Base-by-base conservation (phyloP, 371 early-diverging fungal genomes). In the Encephalitozoon romaleae region DNA sequence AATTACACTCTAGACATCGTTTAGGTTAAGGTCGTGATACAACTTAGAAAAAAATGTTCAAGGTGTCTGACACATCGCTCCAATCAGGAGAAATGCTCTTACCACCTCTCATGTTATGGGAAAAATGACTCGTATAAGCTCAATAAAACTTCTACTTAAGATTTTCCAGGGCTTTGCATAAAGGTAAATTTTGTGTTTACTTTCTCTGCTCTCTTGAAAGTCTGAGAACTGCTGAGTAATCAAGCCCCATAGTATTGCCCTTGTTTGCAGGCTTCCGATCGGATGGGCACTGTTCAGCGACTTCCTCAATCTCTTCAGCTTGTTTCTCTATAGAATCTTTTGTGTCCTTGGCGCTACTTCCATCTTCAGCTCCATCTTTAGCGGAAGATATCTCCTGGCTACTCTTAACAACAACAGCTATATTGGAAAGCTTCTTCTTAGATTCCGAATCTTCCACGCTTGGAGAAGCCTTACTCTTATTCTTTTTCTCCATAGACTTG, bases 21-120 rank as follows among this genome's bases (percentile, higher is more conserved):
- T 34, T 34, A 34, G n/a, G 26, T 15, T 8, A 59, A 18, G 28
- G 28, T 38, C n/a, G 3, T 15, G n/a, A n/a, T 47, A 47, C 15
- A 59, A 15, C 2, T 59, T 59, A 59, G 18, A 59, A 59, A 12
- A 59, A 59, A 59, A 59, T 59, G 25, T 59, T 34, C 30, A 34
- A 59, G 59, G 21, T 18, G 59, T 59, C 59, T 59, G 59, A 59
- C 59, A 59, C 59, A 38, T 38, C 15, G 12, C 9, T 59, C 59
- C 59, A 59, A 59, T 59, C 9, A 59, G 59, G 59, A n/a, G 38
- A 9, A 32, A 38, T 38, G 59, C 59, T 59, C 59, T 59, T 59
- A 59, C n/a, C 59, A 18, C 21, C 59, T 59, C 38, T 3, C 3
- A 4, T n/a, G 28, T 18, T 59, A 21, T 59, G 2, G 34, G 59